Percentiles rank a stretch among this genome's conserved stretches.
These are phyloP conservation scores for Amaranthus cruentus DNA, from an alignment of 148 eudicot genomes.

Conservation along the genomic window DNA sequence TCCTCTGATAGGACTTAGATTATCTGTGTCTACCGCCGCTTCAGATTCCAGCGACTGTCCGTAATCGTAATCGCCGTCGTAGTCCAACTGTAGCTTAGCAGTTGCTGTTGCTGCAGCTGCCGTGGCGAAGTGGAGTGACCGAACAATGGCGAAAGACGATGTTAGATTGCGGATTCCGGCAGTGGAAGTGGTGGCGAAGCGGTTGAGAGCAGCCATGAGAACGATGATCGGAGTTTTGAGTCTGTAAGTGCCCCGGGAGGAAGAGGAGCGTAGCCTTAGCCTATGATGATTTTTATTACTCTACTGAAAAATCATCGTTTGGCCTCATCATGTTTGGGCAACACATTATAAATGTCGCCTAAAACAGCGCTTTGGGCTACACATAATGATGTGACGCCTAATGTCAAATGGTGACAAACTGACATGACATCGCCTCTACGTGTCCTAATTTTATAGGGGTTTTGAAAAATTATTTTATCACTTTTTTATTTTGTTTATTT, in stretches of 20 bases:
- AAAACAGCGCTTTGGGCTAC: no score
- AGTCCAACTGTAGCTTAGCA: slow-evolving; percentile 32
- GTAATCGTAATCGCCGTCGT: slow-evolving; percentile 21
- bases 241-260: neutral
- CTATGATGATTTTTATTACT: neutral
- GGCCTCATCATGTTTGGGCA: neutral
- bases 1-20: slow-evolving; percentile 19
- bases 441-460: no score
- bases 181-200: slow-evolving; percentile 10
- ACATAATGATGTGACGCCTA: no score
- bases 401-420: no score
- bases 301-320: neutral
- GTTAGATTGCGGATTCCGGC: neutral
- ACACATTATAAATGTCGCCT: neutral
- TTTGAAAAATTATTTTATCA: no score
- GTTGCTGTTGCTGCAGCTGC: slow-evolving; percentile 20
- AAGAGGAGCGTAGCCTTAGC: neutral
- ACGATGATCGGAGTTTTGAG: neutral
- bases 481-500: no score
- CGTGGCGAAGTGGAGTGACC: slow-evolving; percentile 14
- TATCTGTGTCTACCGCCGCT: slow-evolving; percentile 18
- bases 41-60: slow-evolving; percentile 7
- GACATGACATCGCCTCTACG: no score
- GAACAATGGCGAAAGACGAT: slow-evolving; percentile 8
- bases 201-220: slow-evolving; percentile 18